Evolutionary conservation across 2,329 filamentous ascomycete genomes (phyloP).

Genomic region (Stachybotrys chartarum): DNA sequence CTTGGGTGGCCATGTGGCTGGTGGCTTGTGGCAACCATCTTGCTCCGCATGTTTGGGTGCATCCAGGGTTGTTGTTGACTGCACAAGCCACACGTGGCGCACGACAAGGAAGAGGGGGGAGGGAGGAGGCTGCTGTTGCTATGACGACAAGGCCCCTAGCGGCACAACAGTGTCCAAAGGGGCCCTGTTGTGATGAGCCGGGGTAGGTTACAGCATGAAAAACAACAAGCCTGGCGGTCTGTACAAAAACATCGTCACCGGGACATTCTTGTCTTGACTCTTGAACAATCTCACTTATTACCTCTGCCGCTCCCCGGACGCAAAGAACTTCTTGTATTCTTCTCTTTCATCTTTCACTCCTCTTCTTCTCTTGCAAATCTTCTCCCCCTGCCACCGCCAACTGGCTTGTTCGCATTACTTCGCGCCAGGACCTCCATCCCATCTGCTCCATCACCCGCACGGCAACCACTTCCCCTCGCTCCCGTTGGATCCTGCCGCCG

Average conservation of each 20-base stretch:
- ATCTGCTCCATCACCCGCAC: too few relatives aligned
- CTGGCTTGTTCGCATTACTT: too few relatives aligned
- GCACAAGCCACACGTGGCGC: background rate
- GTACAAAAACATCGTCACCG: slow-evolving; percentile 25
- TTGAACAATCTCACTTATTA: background rate
- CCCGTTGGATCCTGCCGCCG: too few relatives aligned
- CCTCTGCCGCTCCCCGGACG: background rate
- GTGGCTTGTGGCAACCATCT: too few relatives aligned
- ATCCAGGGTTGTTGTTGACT: too few relatives aligned
- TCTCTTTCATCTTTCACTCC: slow-evolving; percentile 5
- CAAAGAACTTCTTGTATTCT: background rate
- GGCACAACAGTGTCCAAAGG: slow-evolving; percentile 8
- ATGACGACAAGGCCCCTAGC: slow-evolving; percentile 9
- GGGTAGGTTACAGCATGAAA: slow-evolving; percentile 10
- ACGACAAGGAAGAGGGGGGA: too few relatives aligned
- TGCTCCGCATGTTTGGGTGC: too few relatives aligned
- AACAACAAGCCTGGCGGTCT: slow-evolving; percentile 16
- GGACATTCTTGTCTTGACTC: slow-evolving; percentile 6
- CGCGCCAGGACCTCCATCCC: too few relatives aligned
- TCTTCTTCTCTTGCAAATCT: background rate
- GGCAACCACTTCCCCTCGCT: too few relatives aligned
- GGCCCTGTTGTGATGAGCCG: slow-evolving; percentile 14
- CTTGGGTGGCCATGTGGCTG: background rate
- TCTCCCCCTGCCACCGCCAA: too few relatives aligned
- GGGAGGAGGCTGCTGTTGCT: slow-evolving; percentile 6